These are phyloP conservation scores for Zygoascus sp. DNA, from an alignment of 1,139 yeast species.

Conservation along the genomic window DNA sequence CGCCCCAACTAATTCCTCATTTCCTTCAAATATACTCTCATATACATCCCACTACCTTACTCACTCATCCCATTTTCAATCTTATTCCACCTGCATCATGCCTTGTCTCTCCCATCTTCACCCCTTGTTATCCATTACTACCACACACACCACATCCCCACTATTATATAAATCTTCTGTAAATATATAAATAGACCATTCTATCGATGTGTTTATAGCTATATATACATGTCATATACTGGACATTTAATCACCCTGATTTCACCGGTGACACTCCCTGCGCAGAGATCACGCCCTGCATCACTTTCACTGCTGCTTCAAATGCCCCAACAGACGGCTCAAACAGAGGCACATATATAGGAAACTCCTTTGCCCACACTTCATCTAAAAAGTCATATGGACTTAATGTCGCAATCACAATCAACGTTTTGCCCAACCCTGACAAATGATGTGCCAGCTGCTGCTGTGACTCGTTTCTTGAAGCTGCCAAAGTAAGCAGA, in stretches of 20 bases:
- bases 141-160: too few species aligned
- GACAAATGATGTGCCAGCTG: slow-evolving; percentile 16
- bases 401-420: slow-evolving; percentile 52
- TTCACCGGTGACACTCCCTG: slow-evolving; percentile 14
- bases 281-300: slow-evolving; percentile 44
- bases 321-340: slow-evolving; percentile 50
- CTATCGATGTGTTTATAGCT: too few species aligned
- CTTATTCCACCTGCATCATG: too few species aligned
- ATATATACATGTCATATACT: background rate
- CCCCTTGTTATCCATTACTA: too few species aligned
- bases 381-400: slow-evolving; percentile 55
- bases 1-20: too few species aligned
- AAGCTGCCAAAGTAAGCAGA: slow-evolving; percentile 18
- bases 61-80: too few species aligned
- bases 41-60: too few species aligned
- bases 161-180: too few species aligned
- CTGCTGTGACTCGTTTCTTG: slow-evolving; percentile 15
- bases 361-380: slow-evolving; percentile 31
- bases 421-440: slow-evolving; percentile 43
- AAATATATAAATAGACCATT: too few species aligned
- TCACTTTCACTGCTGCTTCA: slow-evolving; percentile 42
- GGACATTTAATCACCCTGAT: background rate
- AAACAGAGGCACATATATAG: slow-evolving; percentile 53
- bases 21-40: too few species aligned
- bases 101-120: too few species aligned